Evolutionary conservation across 371 early-diverging fungal species (phyloP).

Genomic region (Blyttiomyces sp.): DNA sequence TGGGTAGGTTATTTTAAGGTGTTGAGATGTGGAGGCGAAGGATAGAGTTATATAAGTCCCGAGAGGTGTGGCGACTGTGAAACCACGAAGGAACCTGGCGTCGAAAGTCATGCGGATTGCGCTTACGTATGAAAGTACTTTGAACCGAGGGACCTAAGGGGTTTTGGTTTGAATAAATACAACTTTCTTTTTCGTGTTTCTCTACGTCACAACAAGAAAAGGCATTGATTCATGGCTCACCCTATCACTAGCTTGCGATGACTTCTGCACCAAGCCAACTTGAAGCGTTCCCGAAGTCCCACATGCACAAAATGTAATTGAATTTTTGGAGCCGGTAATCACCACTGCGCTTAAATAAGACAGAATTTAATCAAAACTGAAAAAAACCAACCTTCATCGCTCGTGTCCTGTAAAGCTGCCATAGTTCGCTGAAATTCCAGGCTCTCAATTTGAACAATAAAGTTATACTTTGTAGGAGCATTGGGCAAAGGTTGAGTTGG

Average conservation of each 20-base stretch:
- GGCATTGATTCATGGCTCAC: background rate
- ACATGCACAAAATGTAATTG: slow-evolving; percentile 24
- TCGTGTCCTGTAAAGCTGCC: slow-evolving; percentile 25
- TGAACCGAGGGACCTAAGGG: slow-evolving; percentile 28
- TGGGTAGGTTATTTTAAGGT: slow-evolving; percentile 25
- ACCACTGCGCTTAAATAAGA: slow-evolving; percentile 5
- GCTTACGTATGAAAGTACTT: slow-evolving; percentile 18
- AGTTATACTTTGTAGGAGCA: slow-evolving; percentile 12
- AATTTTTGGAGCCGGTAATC: slow-evolving; percentile 25
- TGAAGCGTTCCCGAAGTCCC: slow-evolving; percentile 28
- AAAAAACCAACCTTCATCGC: slow-evolving; percentile 20
- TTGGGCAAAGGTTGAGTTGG: slow-evolving; percentile 3
- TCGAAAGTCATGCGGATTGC: slow-evolving; percentile 25
- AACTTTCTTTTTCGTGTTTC: background rate
- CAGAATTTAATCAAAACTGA: background rate
- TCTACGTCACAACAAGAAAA: background rate
- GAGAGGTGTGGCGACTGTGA: slow-evolving; percentile 26
- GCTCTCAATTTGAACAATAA: slow-evolving; percentile 27
- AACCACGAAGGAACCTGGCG: slow-evolving; percentile 25
- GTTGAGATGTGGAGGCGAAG: slow-evolving; percentile 14
- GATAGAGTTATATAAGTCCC: slow-evolving; percentile 22
- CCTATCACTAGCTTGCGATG: slow-evolving; percentile 9
- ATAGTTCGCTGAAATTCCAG: slow-evolving; percentile 28
- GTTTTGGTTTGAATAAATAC: background rate
- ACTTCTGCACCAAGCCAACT: slow-evolving; percentile 33